Conservation (phyloP, 1,284 basidiomycete species). For the Irpex sp. region DNA sequence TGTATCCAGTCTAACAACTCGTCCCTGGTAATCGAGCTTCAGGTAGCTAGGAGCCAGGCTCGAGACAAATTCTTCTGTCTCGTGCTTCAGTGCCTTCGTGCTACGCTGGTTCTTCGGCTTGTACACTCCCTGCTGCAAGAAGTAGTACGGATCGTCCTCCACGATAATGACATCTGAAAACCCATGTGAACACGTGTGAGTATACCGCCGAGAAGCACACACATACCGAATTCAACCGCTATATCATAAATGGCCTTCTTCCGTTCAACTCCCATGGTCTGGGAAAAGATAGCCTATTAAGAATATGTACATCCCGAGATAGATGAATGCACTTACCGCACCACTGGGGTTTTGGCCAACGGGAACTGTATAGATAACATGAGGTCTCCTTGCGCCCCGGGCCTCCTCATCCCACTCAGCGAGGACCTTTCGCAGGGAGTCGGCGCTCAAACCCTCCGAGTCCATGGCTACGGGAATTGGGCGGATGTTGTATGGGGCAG, state of each 20-base stretch:
- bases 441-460: constrained; percentile 61
- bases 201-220: not conserved
- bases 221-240: constrained; percentile 68
- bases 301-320: constrained; percentile 23
- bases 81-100: constrained; percentile 17
- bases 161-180: constrained; percentile 61
- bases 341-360: constrained; percentile 81
- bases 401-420: constrained; percentile 60
- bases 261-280: constrained; percentile 61
- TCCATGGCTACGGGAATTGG: constrained; percentile 68
- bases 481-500: constrained; percentile 42
- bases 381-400: constrained; percentile 57
- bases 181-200: not conserved
- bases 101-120: constrained; percentile 38
- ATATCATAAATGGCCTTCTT: constrained; percentile 79
- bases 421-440: constrained; percentile 55
- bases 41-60: constrained; percentile 67
- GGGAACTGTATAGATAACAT: constrained; percentile 71
- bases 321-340: constrained; percentile 36
- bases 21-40: constrained; percentile 68
- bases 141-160: constrained; percentile 83
- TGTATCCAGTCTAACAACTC: constrained; percentile 74
- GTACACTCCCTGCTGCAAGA: constrained; percentile 60
- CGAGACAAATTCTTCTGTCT: constrained; percentile 42
- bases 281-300: not conserved